These are phyloP conservation scores for Leptomonas seymouri DNA, from an alignment of 208 protist genomes.

Conservation along the genomic window DNA sequence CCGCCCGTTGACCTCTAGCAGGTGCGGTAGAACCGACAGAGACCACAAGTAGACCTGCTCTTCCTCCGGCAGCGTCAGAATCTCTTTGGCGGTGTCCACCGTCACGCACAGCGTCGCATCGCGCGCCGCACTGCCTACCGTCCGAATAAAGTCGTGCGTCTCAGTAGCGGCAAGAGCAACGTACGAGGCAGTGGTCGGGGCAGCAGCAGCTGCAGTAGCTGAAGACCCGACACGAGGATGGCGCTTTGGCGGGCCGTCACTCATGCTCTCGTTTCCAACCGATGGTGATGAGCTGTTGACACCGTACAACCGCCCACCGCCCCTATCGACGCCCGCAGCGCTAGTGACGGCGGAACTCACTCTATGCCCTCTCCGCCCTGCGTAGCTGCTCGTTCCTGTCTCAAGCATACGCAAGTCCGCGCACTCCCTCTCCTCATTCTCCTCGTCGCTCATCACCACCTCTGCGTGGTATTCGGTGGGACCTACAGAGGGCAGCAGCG, in stretches of 20 bases:
- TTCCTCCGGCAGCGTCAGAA: conserved; percentile 30
- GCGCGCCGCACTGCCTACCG: conserved; percentile 27
- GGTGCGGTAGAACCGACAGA: conserved; percentile 45
- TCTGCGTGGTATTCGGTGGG: conserved; percentile 35
- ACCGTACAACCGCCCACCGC: not conserved
- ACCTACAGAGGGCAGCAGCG: not conserved
- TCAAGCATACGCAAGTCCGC: not conserved
- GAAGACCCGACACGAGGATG: not conserved
- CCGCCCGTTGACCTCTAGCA: conserved; percentile 44
- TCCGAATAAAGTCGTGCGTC: conserved; percentile 33
- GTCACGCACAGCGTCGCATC: conserved; percentile 26
- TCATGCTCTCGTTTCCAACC: not conserved
- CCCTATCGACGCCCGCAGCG: not conserved
- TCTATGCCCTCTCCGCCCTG: conserved; percentile 1
- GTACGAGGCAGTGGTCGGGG: conserved; percentile 34
- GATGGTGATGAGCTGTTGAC: not conserved
- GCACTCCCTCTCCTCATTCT: conserved; percentile 5
- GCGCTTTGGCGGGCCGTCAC: not conserved
- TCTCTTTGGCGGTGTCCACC: conserved; percentile 30
- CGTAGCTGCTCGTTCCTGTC: conserved; percentile 1
- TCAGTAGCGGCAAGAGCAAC: conserved; percentile 32
- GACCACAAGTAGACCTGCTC: conserved; percentile 47
- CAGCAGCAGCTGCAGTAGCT: not conserved
- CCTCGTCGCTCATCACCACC: conserved; percentile 39
- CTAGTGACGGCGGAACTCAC: not conserved